These are phyloP conservation scores for Rhynchosporium graminicola DNA, from an alignment of 2,329 filamentous ascomycete genomes.

Conservation along the genomic window DNA sequence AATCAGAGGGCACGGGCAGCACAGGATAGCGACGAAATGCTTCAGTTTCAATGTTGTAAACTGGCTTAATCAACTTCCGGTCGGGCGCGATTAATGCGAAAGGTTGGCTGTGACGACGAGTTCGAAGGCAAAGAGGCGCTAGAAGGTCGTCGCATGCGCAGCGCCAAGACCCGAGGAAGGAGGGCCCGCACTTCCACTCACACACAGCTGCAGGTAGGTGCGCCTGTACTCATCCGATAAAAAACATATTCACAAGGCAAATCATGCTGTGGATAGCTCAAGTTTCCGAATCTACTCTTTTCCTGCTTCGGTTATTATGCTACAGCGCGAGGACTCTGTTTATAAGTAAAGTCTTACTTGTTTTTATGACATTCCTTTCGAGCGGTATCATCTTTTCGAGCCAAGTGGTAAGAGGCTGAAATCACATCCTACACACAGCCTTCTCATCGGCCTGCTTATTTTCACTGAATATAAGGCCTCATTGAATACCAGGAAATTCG, in stretches of 20 bases:
- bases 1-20: background rate
- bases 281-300: too few relatives aligned
- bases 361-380: background rate
- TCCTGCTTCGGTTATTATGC: too few relatives aligned
- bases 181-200: conserved; percentile 9
- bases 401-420: conserved; percentile 4
- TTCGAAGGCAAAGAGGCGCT: conserved; percentile 11
- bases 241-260: background rate
- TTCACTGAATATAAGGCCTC: background rate
- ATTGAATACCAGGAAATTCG: too few relatives aligned
- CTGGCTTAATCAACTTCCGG: conserved; percentile 24
- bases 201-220: background rate
- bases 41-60: conserved; percentile 24
- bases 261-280: too few relatives aligned
- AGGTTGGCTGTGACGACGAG: conserved; percentile 18
- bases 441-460: conserved; percentile 3
- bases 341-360: background rate
- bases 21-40: conserved; percentile 11
- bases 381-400: background rate
- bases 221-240: too few relatives aligned
- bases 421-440: conserved; percentile 1
- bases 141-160: conserved; percentile 15
- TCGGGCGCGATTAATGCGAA: conserved; percentile 25
- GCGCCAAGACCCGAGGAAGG: conserved; percentile 13
- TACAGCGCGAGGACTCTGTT: too few relatives aligned